Evolutionary conservation across 441 rosid species (phyloP).

Genomic region (Brassica hybrid): DNA sequence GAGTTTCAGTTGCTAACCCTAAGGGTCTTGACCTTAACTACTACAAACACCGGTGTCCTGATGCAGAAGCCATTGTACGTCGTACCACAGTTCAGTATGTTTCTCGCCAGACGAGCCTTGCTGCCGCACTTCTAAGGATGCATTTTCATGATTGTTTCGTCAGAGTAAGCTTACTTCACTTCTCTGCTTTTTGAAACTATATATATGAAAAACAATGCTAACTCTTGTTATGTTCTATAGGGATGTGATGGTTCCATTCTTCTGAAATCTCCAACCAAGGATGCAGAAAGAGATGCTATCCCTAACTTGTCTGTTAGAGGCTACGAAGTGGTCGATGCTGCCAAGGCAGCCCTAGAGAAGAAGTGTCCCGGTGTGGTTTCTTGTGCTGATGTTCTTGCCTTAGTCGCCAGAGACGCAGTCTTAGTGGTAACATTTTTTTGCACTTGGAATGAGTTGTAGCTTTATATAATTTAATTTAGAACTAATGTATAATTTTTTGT

Average conservation of each 20-base stretch:
- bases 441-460: no score
- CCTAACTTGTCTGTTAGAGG: slow-evolving; percentile 58
- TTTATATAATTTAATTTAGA: no score
- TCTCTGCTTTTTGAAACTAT: no score
- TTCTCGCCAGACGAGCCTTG: slow-evolving; percentile 52
- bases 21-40: slow-evolving; percentile 49
- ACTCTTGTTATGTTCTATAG: slow-evolving; percentile 33
- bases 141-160: slow-evolving; percentile 76
- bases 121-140: slow-evolving; percentile 62
- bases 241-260: slow-evolving; percentile 71
- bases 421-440: slow-evolving; percentile 44
- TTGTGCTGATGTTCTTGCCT: slow-evolving; percentile 56
- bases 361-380: slow-evolving; percentile 65
- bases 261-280: slow-evolving; percentile 46
- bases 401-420: slow-evolving; percentile 66
- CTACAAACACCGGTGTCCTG: slow-evolving; percentile 53
- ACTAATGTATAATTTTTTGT: no score
- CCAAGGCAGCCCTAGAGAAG: slow-evolving; percentile 54
- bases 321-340: slow-evolving; percentile 53
- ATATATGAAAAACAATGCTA: no score
- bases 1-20: slow-evolving; percentile 34
- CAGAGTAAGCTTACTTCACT: slow-evolving; percentile 48
- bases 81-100: slow-evolving; percentile 42
- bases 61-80: slow-evolving; percentile 47
- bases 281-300: slow-evolving; percentile 51